phyloP scores from a whole-genome alignment of 1,139 yeast genomes.

The Scheffersomyces stambukii region DNA sequence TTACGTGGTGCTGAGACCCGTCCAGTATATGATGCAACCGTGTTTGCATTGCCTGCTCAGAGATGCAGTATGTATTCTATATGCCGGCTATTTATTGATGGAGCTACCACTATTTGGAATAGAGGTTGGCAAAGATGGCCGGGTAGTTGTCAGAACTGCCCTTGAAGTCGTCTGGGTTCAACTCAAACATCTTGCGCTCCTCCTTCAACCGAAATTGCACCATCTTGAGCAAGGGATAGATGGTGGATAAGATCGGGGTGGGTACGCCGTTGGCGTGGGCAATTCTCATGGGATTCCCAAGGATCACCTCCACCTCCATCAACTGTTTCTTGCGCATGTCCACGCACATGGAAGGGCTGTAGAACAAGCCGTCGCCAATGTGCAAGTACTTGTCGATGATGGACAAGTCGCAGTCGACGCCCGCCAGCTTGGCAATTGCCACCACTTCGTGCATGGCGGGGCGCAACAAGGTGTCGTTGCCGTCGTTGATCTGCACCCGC shows the following conservation, averaged over 20 bases:
- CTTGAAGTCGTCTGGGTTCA: conserved; percentile 25
- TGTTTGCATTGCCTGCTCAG: too few relatives aligned
- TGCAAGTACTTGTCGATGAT: conserved; percentile 47
- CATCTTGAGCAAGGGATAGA: conserved; percentile 55
- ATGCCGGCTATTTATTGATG: not conserved
- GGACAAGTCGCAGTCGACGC: conserved; percentile 44
- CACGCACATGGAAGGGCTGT: conserved; percentile 70
- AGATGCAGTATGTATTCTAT: conserved; percentile 1
- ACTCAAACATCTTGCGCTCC: conserved; percentile 36
- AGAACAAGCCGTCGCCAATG: conserved; percentile 61
- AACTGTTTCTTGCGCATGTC: conserved; percentile 68
- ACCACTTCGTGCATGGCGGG: conserved; percentile 68
- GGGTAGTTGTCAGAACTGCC: conserved; percentile 30
- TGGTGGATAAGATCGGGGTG: conserved; percentile 54
- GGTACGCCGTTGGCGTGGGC: conserved; percentile 53
- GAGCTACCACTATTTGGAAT: conserved; percentile 2
- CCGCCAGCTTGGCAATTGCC: conserved; percentile 60
- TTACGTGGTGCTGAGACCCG: conserved; percentile 60
- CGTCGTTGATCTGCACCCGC: conserved; percentile 52
- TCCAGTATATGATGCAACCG: too few relatives aligned
- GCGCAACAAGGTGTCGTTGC: conserved; percentile 42
- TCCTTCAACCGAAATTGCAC: conserved; percentile 61
- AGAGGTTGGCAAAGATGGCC: conserved; percentile 16
- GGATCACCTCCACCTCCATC: conserved; percentile 65
- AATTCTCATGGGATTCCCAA: conserved; percentile 65